Evolutionary conservation across 164 flowering plant species (phyloP).

Genomic region (Euptelea pleiosperma): DNA sequence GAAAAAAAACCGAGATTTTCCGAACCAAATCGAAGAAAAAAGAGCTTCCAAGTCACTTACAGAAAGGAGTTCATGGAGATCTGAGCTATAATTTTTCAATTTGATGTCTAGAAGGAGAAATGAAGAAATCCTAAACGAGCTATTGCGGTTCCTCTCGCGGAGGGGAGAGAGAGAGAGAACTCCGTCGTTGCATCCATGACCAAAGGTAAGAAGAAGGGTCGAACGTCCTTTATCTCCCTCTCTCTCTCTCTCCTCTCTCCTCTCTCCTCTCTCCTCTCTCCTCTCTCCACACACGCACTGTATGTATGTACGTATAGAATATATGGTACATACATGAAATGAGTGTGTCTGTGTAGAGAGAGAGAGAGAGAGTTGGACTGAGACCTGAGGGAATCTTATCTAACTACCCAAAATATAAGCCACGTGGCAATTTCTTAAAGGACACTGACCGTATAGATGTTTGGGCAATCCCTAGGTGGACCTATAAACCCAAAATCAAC

Average conservation of each 20-base stretch:
- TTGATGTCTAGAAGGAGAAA: constrained; percentile 1
- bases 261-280: constrained; percentile 2
- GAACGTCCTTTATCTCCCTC: constrained; percentile 5
- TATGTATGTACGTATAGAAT: no score
- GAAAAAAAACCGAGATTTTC: neutral
- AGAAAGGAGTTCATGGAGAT: neutral
- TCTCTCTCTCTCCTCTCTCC: neutral
- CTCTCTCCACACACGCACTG: no score
- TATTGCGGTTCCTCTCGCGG: neutral
- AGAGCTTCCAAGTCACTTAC: neutral
- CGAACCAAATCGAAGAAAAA: neutral
- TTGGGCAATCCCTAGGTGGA: no score
- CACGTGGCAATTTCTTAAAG: no score
- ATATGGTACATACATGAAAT: no score
- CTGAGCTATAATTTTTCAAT: neutral
- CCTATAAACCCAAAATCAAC: no score
- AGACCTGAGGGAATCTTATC: no score
- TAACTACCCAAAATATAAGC: no score
- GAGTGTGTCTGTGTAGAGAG: no score
- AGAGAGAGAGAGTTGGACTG: no score
- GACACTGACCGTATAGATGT: no score
- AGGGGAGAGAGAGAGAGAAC: neutral
- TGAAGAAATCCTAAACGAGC: neutral
- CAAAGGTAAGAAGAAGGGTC: neutral
- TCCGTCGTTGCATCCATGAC: neutral